Base-by-base conservation (phyloP, 345 rosid species). In the Brassica cretica region DNA sequence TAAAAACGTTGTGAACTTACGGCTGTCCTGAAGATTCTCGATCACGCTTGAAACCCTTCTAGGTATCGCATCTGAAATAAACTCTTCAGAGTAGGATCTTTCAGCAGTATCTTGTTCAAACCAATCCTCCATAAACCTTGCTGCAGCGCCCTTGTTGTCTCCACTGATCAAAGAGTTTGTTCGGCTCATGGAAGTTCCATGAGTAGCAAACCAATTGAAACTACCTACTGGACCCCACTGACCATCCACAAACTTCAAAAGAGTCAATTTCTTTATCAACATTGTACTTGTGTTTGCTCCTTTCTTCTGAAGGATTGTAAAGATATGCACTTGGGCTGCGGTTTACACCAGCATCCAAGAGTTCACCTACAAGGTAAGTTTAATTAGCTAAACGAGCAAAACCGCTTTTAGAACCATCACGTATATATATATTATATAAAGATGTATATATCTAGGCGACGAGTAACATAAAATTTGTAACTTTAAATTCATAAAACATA, bases 321-420 rank as follows among this genome's bases (percentile, higher is more conserved):
- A 93, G 94, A 81, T 95, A 93, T 62, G 93, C 97, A 82, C 99
- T 93, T 27, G 99, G 99, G 81, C 99, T 95, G 82, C 99, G 99
- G 82, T 83, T 95, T 46, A 87, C 85, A 77, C 98, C 90, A 75
- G 97, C 98, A 87, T 95, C 92, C 81, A 93, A 82, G 60, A 91
- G 82, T 78, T 95, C 94, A 55, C 99, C 99, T 93, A 86, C 58
- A 76, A 14, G 81, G 37, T 66, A 66, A 68, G 67, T 71, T 55
- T 70, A 21, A 37, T n/a, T n/a, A 74, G 55, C 66, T 27, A 19
- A 33, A n/a, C 49, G 35, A 70, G 7, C 60, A 46, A 11, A 30
- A 39, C 73, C 2, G 24, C 32, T 35, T 66, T 30, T 4, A 12
- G 15, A 71, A 56, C 27, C 11, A 58, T 27, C 65, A 33, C 21